Base-by-base conservation (phyloP, 768 basidiomycete genomes). In the Amanita phalloides region DNA sequence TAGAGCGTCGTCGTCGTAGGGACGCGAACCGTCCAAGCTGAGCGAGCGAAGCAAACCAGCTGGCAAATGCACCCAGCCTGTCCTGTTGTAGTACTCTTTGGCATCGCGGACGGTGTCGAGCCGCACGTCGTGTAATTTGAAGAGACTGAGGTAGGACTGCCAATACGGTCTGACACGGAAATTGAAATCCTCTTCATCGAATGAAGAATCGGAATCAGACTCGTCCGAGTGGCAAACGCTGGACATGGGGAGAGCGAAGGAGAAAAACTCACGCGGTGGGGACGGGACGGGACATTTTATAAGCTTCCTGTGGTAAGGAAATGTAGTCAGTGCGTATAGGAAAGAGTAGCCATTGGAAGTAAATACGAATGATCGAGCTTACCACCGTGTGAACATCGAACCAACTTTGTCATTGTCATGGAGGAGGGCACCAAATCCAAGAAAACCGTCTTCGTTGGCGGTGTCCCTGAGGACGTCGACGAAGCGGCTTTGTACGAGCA, bases 351-450 rank as follows among this genome's bases (percentile, higher is more conserved):
- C 64, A 57, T 59, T 62, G 17, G 17, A 17, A 17, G 17, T 17
- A 28, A 5, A 6, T 59, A 47, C 58, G 61, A 62, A 60, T 62
- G 64, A 23, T 4, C 32, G n/a, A 28, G 20, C 13, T 9, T 3
- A 14, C 17, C 8, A 3, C 37, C 11, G 49, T 50, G 49, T 10
- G 49, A 32, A 43, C 32, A 8, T 43, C 13, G 20, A 7, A 13
- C 37, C 28, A 45, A n/a, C 44, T 17, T 32, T 28, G 26, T 45
- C 44, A 28, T 14, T 33, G 14, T 38, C 57, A 89, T 89, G 85
- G 86, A 90, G 66, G 84, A 89, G 68, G 89, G 88, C 54, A 77
- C 84, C 21, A 87, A 82, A 66, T 69, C 79, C n/a, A 92, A 90
- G 66, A 88, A 86, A 67, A 91, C 90, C 33, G 66, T 93, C 48